Conservation (phyloP, 1,139 yeast species). For the Eremothecium coryli region DNA sequence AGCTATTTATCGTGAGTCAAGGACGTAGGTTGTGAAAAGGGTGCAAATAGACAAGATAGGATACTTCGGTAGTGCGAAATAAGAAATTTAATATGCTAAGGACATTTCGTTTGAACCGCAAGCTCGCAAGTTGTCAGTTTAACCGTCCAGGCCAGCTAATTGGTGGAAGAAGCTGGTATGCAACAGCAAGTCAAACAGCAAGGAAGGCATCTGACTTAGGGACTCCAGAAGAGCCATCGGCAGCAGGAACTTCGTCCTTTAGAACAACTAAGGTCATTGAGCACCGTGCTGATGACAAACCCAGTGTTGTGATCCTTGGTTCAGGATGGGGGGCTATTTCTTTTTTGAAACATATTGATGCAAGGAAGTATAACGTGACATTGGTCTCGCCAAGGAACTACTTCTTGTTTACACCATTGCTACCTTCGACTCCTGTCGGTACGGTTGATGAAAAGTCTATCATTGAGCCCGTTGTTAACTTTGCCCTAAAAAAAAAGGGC, state of each 20-base stretch:
- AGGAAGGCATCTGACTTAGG: not conserved
- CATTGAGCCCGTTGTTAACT: constrained; percentile 73
- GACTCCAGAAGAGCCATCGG: not conserved
- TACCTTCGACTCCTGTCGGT: constrained; percentile 92
- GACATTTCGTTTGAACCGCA: no score
- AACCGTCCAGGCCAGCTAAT: no score
- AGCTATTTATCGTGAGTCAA: no score
- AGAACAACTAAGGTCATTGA: constrained; percentile 33
- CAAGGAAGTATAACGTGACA: constrained; percentile 77
- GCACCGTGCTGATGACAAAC: constrained; percentile 28
- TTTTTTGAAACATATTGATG: constrained; percentile 73
- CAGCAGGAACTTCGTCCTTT: constrained; percentile 34
- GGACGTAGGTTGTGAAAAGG: no score
- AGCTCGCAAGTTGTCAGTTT: no score
- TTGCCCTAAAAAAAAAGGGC: constrained; percentile 63
- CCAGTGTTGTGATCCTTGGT: constrained; percentile 55
- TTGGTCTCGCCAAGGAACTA: constrained; percentile 91
- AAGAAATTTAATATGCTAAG: no score
- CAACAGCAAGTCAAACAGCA: no score
- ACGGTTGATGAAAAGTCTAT: constrained; percentile 86
- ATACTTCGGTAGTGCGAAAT: no score
- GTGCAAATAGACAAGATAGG: no score
- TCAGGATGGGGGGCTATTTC: constrained; percentile 93
- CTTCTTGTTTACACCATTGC: constrained; percentile 85
- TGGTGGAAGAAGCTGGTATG: no score